phyloP scores from a whole-genome alignment of 371 early-diverging fungal species.

The Syncephalastrum sp. region DNA sequence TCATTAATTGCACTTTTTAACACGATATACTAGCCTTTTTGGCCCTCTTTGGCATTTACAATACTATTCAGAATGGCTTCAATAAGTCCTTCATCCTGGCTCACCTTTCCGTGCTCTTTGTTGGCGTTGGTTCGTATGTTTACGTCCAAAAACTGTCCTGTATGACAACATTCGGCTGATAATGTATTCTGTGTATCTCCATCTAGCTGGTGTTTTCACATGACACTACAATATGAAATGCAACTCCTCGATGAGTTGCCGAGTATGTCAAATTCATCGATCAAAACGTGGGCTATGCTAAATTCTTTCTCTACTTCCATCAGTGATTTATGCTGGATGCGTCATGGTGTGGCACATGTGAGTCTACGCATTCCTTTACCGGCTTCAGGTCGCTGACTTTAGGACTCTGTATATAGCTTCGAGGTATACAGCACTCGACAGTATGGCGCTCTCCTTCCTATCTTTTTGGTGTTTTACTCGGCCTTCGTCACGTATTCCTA shows the following conservation, averaged over 20 bases:
- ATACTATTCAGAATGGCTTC: constrained; percentile 42
- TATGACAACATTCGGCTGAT: not conserved
- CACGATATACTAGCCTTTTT: constrained; percentile 24
- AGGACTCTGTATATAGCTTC: constrained; percentile 43
- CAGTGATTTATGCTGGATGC: constrained; percentile 57
- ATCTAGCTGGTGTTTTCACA: constrained; percentile 72
- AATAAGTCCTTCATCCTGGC: constrained; percentile 56
- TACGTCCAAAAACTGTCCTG: constrained; percentile 1
- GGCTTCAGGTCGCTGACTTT: constrained; percentile 21
- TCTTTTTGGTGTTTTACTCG: constrained; percentile 51
- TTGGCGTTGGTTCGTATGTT: constrained; percentile 66
- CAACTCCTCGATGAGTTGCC: constrained; percentile 79
- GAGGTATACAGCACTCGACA: constrained; percentile 44
- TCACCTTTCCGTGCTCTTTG: constrained; percentile 57
- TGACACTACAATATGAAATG: constrained; percentile 73
- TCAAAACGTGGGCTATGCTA: not conserved
- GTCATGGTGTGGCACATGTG: constrained; percentile 48
- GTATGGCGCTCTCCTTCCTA: constrained; percentile 34
- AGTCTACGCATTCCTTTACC: constrained; percentile 8
- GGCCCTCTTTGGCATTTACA: constrained; percentile 54
- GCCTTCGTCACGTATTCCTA: constrained; percentile 60
- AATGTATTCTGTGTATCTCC: constrained; percentile 9
- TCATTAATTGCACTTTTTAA: not conserved
- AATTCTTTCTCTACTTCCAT: not conserved
- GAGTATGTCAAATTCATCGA: constrained; percentile 32